Percentiles rank a stretch among this genome's conserved stretches.
Evolutionary conservation across 352 stramenopile genomes (phyloP).

Genomic region (Phytophthora syringae): DNA sequence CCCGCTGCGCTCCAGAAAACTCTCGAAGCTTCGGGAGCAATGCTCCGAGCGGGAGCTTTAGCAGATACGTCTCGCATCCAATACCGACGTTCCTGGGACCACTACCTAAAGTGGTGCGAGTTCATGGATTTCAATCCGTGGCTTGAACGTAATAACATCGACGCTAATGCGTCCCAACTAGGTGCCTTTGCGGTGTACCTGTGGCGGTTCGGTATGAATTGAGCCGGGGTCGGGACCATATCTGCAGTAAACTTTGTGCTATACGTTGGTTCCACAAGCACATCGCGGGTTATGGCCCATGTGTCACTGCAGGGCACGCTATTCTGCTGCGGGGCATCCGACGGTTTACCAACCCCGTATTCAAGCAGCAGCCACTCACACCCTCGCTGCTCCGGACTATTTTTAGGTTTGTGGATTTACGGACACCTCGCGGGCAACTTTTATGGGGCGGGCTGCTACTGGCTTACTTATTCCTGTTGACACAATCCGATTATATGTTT

Average conservation of each 20-base stretch:
- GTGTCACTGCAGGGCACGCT: no score
- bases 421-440: not conserved
- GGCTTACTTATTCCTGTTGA: constrained; percentile 13
- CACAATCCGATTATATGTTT: constrained; percentile 4
- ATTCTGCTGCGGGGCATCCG: no score
- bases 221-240: no score
- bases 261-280: no score
- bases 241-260: no score
- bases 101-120: constrained; percentile 15
- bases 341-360: constrained; percentile 6
- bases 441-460: constrained; percentile 17
- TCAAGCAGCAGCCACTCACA: constrained; percentile 27
- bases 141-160: not conserved
- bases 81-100: constrained; percentile 10
- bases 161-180: no score
- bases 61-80: not conserved
- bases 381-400: not conserved
- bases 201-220: no score
- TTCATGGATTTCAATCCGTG: constrained; percentile 2
- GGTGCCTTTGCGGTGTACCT: no score
- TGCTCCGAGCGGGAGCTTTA: constrained; percentile 20
- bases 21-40: constrained; percentile 20
- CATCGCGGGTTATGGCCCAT: no score
- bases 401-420: not conserved
- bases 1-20: constrained; percentile 10